Evolutionary conservation across 2,329 filamentous ascomycete genomes (phyloP).

Genomic region (Plectosphaerella sp.): DNA sequence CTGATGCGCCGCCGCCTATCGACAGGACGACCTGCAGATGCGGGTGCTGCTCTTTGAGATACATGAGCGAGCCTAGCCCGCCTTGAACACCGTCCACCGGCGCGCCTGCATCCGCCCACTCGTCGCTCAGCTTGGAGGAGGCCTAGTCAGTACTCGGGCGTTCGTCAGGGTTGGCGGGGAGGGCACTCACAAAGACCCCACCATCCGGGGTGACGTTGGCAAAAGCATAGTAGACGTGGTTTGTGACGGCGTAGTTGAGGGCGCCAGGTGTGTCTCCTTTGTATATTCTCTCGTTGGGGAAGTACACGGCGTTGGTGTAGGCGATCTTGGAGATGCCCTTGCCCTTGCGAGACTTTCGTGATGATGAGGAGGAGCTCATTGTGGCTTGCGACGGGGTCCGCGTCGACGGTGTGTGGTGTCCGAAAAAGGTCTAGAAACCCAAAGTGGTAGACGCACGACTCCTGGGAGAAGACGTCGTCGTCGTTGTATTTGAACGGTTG

Average conservation of each 20-base stretch:
- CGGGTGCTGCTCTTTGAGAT: slow-evolving; percentile 66
- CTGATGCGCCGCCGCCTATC: slow-evolving; percentile 64
- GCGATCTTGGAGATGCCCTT: slow-evolving; percentile 45
- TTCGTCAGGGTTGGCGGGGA: no score
- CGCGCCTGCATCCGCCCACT: slow-evolving; percentile 70
- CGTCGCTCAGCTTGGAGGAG: slow-evolving; percentile 63
- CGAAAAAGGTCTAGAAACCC: neutral
- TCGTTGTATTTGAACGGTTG: neutral
- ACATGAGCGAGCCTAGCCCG: slow-evolving; percentile 68
- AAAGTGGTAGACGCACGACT: slow-evolving; percentile 3
- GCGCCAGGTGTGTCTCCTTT: slow-evolving; percentile 67
- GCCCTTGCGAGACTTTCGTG: slow-evolving; percentile 40
- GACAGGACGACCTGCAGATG: slow-evolving; percentile 74
- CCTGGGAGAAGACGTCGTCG: no score
- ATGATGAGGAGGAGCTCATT: slow-evolving; percentile 33
- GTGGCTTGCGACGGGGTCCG: neutral
- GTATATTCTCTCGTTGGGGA: slow-evolving; percentile 75
- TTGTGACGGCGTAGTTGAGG: slow-evolving; percentile 71
- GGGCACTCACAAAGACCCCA: slow-evolving; percentile 64
- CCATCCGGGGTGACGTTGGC: slow-evolving; percentile 70
- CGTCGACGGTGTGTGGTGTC: no score
- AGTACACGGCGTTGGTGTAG: slow-evolving; percentile 75
- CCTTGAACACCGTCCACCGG: slow-evolving; percentile 68
- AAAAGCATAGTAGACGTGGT: slow-evolving; percentile 80
- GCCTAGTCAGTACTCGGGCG: slow-evolving; percentile 6